Evolutionary conservation across 2,329 filamentous ascomycete species (phyloP), one percentile per base, ranked within the genome.

Genomic region (Mycosphaerella arachidis): DNA sequence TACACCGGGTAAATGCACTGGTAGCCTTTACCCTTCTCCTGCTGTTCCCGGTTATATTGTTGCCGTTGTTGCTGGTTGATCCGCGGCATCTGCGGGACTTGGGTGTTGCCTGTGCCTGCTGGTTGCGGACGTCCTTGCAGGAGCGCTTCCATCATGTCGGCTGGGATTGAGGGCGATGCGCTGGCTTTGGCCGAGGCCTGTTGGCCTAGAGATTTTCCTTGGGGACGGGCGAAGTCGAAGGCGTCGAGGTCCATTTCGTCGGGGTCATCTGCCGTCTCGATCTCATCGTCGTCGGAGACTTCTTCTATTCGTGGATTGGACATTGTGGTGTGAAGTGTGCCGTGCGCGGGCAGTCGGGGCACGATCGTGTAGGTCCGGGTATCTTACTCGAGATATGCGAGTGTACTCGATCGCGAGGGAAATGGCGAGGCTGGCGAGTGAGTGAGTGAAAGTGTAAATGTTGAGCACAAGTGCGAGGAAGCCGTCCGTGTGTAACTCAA

Each of bases 1-100:
- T 99, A 99, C 61, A 97, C 79, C 0, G 94, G 93, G 79, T 99
- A 99, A 29, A 99, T 82, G 76, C 91, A 93, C 75, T 94, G 89
- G 79, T 87, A 96, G 76, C 86, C 80, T 72, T 88, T 90, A 75
- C 91, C 81, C 60, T 80, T 80, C 63, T 85, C 81, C 60, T 79
- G 79, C 67, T 80, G 76, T 60, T 76, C 77, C 67, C 74, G 78
- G 55, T 75, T 56, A 24, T 56, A 77, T 46, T 67, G 73, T 63
- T 67, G 62, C 46, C 65, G 68, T 35, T 70, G 67, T 43, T 64
- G 63, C 35, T 68, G 73, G 68, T 68, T 70, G 67, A 70, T 68
- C 43, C 67, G 66, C 53, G 61, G 65, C 61, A 57, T 66, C 29
- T 61, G 59, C 6, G 54, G 40, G 13, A 27, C 52, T 18, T 57